phyloP scores from a whole-genome alignment of 2,329 filamentous ascomycete species.

The Coniochaeta sp. region DNA sequence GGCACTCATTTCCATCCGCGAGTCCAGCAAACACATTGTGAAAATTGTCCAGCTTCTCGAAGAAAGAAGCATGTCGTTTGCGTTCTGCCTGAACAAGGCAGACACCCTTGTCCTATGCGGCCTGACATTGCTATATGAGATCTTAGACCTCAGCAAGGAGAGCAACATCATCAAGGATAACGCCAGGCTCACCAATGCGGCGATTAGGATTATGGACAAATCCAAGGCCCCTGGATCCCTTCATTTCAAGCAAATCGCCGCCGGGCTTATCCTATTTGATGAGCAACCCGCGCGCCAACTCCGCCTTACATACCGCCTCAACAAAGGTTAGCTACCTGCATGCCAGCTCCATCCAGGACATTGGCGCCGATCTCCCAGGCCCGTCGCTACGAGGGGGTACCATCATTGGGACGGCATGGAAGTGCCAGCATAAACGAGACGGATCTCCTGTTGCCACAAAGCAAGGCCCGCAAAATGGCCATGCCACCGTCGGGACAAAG shows the following conservation, averaged over 20 bases:
- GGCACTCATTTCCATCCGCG: conserved; percentile 69
- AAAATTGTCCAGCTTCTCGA: conserved; percentile 86
- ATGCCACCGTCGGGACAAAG: conserved; percentile 32
- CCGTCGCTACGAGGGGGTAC: conserved; percentile 30
- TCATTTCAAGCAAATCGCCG: conserved; percentile 49
- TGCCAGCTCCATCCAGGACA: conserved; percentile 28
- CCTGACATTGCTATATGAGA: conserved; percentile 83
- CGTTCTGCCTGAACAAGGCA: conserved; percentile 82
- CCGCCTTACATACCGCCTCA: conserved; percentile 25
- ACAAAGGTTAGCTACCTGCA: conserved; percentile 28
- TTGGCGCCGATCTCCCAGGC: conserved; percentile 15
- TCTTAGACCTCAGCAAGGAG: conserved; percentile 70
- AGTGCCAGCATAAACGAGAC: conserved; percentile 43
- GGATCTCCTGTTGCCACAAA: conserved; percentile 47
- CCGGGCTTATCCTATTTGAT: conserved; percentile 38
- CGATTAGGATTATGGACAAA: conserved; percentile 49
- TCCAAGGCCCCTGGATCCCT: conserved; percentile 44
- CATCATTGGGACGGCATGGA: conserved; percentile 31
- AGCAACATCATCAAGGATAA: conserved; percentile 82
- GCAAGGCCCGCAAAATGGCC: conserved; percentile 51
- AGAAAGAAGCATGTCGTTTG: conserved; percentile 82
- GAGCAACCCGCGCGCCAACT: conserved; percentile 23
- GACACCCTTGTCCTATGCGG: conserved; percentile 77
- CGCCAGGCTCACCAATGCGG: conserved; percentile 65
- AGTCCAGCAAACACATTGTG: conserved; percentile 85